These are phyloP conservation scores for Bruguiera hainesii DNA, from an alignment of 441 rosid genomes.

Conservation along the genomic window DNA sequence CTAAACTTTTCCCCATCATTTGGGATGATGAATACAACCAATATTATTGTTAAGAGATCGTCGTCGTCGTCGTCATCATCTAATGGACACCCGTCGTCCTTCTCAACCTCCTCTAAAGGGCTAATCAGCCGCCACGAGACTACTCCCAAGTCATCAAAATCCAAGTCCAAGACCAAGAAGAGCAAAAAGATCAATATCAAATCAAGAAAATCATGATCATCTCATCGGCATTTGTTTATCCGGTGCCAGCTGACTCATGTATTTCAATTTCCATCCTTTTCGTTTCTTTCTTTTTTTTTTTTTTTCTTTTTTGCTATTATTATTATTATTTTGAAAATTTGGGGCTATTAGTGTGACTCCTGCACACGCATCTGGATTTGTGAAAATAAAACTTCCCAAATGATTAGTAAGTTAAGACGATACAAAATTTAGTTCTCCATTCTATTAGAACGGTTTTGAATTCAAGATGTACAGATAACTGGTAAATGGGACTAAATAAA, in stretches of 20 bases:
- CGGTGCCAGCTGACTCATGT: conserved; percentile 5
- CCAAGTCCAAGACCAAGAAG: conserved; percentile 26
- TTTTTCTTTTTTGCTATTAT: not conserved
- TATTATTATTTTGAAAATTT: too few species aligned
- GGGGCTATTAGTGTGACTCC: too few species aligned
- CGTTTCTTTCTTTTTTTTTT: not conserved
- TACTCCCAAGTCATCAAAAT: conserved; percentile 23
- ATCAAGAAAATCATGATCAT: conserved; percentile 23
- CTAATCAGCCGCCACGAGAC: conserved; percentile 1
- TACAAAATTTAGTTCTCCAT: too few species aligned
- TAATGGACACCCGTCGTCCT: too few species aligned
- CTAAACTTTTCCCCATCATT: conserved; percentile 26
- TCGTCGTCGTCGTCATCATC: too few species aligned
- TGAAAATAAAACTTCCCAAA: too few species aligned
- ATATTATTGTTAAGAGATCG: conserved; percentile 15
- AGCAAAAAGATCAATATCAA: conserved; percentile 4
- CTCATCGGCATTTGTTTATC: not conserved
- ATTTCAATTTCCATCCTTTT: not conserved
- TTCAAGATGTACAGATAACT: too few species aligned
- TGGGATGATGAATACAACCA: conserved; percentile 47
- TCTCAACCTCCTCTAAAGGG: too few species aligned
- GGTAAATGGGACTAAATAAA: too few species aligned
- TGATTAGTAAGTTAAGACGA: too few species aligned
- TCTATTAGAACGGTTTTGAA: too few species aligned
- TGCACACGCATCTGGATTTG: too few species aligned